Evolutionary conservation across 768 basidiomycete genomes (phyloP).

Genomic region (Suillus subluteus): DNA sequence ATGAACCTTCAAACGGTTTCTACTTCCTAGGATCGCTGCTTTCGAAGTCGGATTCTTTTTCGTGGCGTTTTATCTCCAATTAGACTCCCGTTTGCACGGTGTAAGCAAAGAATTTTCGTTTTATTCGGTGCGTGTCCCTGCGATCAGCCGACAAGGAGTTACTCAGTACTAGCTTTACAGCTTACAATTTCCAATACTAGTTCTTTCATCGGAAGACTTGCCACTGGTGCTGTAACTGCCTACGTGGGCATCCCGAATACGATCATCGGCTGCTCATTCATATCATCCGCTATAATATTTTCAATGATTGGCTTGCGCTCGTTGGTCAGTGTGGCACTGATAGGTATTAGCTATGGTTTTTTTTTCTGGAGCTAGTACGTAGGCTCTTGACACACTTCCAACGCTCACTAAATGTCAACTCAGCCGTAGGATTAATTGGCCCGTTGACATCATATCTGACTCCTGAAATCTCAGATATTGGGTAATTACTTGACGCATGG

Average conservation of each 20-base stretch:
- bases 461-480: slow-evolving; percentile 52
- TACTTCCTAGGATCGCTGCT: slow-evolving; percentile 17
- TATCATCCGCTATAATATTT: slow-evolving; percentile 45
- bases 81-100: slow-evolving; percentile 54
- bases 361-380: slow-evolving; percentile 47
- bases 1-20: slow-evolving; percentile 5
- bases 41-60: slow-evolving; percentile 47
- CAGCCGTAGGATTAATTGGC: slow-evolving; percentile 44
- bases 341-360: slow-evolving; percentile 50
- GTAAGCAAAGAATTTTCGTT: slow-evolving; percentile 53
- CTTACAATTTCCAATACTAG: slow-evolving; percentile 42
- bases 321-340: slow-evolving; percentile 39
- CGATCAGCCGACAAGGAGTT: slow-evolving; percentile 3
- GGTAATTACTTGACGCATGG: slow-evolving; percentile 30
- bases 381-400: background rate
- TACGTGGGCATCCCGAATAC: slow-evolving; percentile 48
- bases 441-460: slow-evolving; percentile 51
- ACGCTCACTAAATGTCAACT: background rate
- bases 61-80: slow-evolving; percentile 60
- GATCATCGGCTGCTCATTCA: slow-evolving; percentile 38
- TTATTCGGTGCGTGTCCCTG: slow-evolving; percentile 47
- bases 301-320: slow-evolving; percentile 44
- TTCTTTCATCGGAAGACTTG: slow-evolving; percentile 39
- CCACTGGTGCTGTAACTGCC: slow-evolving; percentile 39
- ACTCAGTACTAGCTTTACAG: slow-evolving; percentile 22